Percentiles rank a stretch among this genome's conserved stretches.
phyloP scores from a whole-genome alignment of 306 rosid genomes.

The Medicago arabica region DNA sequence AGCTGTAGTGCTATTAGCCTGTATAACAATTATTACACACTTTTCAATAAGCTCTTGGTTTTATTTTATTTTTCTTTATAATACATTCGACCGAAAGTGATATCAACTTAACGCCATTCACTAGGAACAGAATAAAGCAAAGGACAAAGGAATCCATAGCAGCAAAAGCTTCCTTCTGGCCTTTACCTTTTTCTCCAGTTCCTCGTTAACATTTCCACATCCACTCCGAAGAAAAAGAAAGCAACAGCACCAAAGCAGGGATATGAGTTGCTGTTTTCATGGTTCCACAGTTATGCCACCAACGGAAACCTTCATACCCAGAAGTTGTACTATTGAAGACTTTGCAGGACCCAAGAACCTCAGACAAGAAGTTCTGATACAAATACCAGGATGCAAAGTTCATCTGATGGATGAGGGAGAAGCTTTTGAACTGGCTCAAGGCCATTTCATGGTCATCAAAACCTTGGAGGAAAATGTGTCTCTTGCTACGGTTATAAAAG shows the following conservation, averaged over 20 bases:
- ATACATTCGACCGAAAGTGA: slow-evolving; percentile 67
- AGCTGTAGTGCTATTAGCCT: slow-evolving; percentile 32
- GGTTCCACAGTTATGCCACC: slow-evolving; percentile 51
- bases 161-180: slow-evolving; percentile 20
- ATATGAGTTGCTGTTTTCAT: slow-evolving; percentile 69
- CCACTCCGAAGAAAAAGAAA: slow-evolving; percentile 36
- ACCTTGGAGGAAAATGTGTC: slow-evolving; percentile 63
- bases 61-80: slow-evolving; percentile 32
- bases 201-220: slow-evolving; percentile 24
- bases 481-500: slow-evolving; percentile 77
- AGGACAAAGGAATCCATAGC: slow-evolving; percentile 44
- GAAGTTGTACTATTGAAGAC: slow-evolving; percentile 1
- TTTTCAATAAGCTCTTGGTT: slow-evolving; percentile 31
- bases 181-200: slow-evolving; percentile 2
- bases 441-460: slow-evolving; percentile 69
- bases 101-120: slow-evolving; percentile 32
- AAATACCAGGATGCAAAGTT: slow-evolving; percentile 72
- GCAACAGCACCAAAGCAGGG: slow-evolving; percentile 28
- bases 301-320: slow-evolving; percentile 33
- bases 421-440: slow-evolving; percentile 67
- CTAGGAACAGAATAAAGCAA: slow-evolving; percentile 62
- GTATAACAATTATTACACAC: slow-evolving; percentile 30
- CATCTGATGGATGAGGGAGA: slow-evolving; percentile 86
- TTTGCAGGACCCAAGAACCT: slow-evolving; percentile 42
- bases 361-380: slow-evolving; percentile 61